Evolutionary conservation across 2,329 filamentous ascomycete species (phyloP), one percentile per base, ranked within the genome.

Genomic region (Trichoderma sp.): DNA sequence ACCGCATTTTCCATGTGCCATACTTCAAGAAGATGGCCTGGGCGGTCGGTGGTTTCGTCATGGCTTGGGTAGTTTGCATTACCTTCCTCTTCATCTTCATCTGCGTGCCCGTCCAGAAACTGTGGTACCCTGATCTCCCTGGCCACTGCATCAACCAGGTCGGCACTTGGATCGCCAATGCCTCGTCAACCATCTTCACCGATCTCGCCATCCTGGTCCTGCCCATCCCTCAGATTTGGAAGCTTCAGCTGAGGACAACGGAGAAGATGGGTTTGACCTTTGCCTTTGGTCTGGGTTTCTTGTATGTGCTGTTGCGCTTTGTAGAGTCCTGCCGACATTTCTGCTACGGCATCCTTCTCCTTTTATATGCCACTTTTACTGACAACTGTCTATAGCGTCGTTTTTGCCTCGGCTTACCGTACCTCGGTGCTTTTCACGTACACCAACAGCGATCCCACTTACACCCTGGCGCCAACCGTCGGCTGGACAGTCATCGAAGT

Each of bases 51-150:
- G 72, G 74, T 18, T 82, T 88, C 7, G 81, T 84, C 47, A 79
- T 86, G 71, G 77, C 78, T 26, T 88, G 86, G 85, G 82, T 83
- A 34, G 77, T 87, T 36, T 80, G 80, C 71, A 84, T 86, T 73
- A 84, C 83, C 9, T 84, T 85, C 66, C 79, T 86, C 53, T 85
- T 83, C 76, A 82, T 87, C 71, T 88, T 88, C 74, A 85, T 86
- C 75, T 88, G 86, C 77, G 79, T 82, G 0, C 86, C 86, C 0
- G 82, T 87, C 7, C 76, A 82, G 63, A 87, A 86, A 75, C 77
- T 85, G 0, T 88, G 86, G 86, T 81, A 86, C 26, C 81, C 81
- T 0, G 75, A 80, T 0, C 69, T 86, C 1, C 82, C 84, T 0
- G 86, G 86, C 12, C 77, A 75, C 4, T 88, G 86, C 74, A 84